These are phyloP conservation scores for Naematelia encephala DNA, from an alignment of 768 basidiomycete species.

Conservation along the genomic window DNA sequence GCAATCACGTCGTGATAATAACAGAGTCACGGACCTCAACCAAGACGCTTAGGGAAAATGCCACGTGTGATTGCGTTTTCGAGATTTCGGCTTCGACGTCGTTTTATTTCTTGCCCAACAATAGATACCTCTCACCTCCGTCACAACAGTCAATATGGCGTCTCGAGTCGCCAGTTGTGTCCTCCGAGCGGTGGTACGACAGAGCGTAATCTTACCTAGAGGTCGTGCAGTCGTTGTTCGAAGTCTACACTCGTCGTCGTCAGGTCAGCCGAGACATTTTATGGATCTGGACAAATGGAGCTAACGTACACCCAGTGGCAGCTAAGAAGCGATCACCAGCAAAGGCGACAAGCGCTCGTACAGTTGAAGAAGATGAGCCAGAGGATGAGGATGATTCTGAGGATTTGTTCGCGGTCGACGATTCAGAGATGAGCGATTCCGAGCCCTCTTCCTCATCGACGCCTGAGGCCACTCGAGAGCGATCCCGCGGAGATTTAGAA, in stretches of 20 bases:
- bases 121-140: too few relatives aligned
- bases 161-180: background rate
- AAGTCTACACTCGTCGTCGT: background rate
- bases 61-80: background rate
- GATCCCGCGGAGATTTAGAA: background rate
- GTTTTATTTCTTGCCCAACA: too few relatives aligned
- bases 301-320: background rate
- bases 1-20: too few relatives aligned
- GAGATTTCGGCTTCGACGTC: background rate
- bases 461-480: background rate
- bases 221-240: background rate
- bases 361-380: background rate
- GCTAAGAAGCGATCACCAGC: background rate
- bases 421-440: background rate
- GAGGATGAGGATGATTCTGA: background rate
- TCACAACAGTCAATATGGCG: background rate
- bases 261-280: background rate
- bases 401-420: background rate
- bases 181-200: background rate
- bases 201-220: background rate
- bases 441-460: background rate
- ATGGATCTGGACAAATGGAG: background rate
- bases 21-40: background rate
- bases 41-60: background rate
- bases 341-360: background rate